Base-by-base conservation (phyloP, 495 filamentous ascomycete species). In the Penicillium silybi region DNA sequence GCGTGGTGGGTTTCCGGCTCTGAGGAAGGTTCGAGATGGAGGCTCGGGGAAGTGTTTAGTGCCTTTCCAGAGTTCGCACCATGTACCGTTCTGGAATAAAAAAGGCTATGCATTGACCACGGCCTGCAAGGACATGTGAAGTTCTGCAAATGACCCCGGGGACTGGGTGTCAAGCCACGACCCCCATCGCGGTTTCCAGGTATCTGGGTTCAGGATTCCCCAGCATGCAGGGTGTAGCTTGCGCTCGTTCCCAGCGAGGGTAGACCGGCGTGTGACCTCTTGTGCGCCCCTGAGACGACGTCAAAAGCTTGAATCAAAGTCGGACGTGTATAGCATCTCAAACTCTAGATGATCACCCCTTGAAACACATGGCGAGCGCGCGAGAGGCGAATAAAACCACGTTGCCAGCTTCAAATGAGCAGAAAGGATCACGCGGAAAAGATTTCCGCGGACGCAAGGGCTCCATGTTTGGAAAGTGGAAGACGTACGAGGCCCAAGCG, bases 11-110 rank as follows among this genome's bases (percentile, higher is more conserved):
- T 44, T 46, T 20, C 53, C 56, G 20, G 26, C 34, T 16, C n/a
- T 23, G 38, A 44, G 50, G 58, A 58, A 61, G 38, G 46, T 56
- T 49, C 42, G 46, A 42, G 42, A 49, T 53, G 46, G 47, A 38
- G 49, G 46, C 38, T 40, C 59, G 62, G 57, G 52, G 59, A 65
- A 58, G 44, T 25, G 43, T 42, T 52, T 62, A 60, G 61, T 45
- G 59, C 37, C 8, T 20, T 23, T 22, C 16, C 10, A 53, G 46
- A 43, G 53, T 62, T 65, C 53, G 27, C 41, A 41, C 56, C 49
- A 50, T 50, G 17, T 3, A 25, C 20, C 17, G 8, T 52, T 43
- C 17, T 22, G 46, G 49, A 39, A 26, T 47, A 37, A 48, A 38
- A n/a, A n/a, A n/a, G n/a, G 16, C 16, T 11, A 49, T 53, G 47